A percentile compares a stretch with the other conserved stretches of the same genome.
Conservation (phyloP, 768 basidiomycete genomes). For the Auriscalpium microsporum region DNA sequence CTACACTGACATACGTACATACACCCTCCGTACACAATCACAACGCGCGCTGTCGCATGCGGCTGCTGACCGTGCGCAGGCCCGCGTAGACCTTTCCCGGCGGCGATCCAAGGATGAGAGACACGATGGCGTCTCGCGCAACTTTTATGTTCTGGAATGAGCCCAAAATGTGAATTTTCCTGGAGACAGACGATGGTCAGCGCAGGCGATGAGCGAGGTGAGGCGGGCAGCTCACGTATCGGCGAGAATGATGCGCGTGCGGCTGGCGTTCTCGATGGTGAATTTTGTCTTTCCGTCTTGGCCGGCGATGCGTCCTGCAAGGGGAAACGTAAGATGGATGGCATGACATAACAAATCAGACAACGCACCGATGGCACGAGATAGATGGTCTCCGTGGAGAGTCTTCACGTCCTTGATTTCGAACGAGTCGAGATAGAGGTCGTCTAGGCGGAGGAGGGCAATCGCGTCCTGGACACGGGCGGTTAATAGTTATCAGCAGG, state of each 20-base stretch:
- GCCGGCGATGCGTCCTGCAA: conserved; percentile 87
- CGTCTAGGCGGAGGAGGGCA: conserved; percentile 89
- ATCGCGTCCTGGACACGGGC: conserved; percentile 70
- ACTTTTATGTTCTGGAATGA: conserved; percentile 99
- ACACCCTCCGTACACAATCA: conserved; percentile 22
- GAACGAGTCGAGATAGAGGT: conserved; percentile 95
- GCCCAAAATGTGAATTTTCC: conserved; percentile 97
- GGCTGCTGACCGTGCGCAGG: conserved; percentile 80
- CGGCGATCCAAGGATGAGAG: conserved; percentile 89
- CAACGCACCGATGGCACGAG: conserved; percentile 83
- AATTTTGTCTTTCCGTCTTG: conserved; percentile 99
- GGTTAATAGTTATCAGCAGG: too few species aligned
- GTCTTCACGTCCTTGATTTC: conserved; percentile 99
- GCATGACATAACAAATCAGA: neutral
- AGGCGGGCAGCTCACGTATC: conserved; percentile 65
- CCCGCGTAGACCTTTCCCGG: conserved; percentile 93
- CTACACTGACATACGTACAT: neutral
- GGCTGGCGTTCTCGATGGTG: conserved; percentile 93
- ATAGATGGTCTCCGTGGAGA: conserved; percentile 93
- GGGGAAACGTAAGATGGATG: conserved; percentile 1
- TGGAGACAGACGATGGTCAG: conserved; percentile 25
- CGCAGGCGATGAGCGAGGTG: neutral
- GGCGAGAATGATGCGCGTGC: conserved; percentile 96
- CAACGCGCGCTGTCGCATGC: conserved; percentile 88
- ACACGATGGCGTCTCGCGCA: conserved; percentile 92